phyloP scores from a whole-genome alignment of 257 asterid species.

The Solanum etuberosum region DNA sequence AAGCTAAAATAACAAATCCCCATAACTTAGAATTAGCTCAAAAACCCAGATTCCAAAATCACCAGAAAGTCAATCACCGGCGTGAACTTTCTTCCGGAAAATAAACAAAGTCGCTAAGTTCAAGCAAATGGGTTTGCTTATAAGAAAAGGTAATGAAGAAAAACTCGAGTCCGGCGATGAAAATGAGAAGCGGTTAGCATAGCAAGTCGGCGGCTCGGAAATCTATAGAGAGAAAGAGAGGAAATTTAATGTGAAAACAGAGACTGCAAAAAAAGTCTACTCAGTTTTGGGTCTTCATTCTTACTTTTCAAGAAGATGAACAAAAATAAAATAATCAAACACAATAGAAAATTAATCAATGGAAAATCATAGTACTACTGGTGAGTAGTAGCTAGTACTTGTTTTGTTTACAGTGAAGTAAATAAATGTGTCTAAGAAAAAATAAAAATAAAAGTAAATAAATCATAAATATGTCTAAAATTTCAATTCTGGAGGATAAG shows the following conservation, averaged over 20 bases:
- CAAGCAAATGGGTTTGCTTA: constrained; percentile 5
- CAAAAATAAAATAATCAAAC: neutral
- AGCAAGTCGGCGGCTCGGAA: constrained; percentile 7
- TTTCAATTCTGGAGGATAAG: neutral
- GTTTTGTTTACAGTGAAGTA: neutral
- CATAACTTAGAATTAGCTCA: neutral
- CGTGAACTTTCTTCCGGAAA: neutral
- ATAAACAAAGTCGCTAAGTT: neutral
- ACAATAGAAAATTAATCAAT: neutral
- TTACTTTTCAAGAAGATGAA: neutral
- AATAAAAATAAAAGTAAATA: too few relatives aligned
- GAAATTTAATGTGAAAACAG: constrained; percentile 5
- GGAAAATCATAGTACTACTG: neutral
- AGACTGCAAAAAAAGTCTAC: constrained; percentile 18
- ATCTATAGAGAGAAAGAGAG: constrained; percentile 7
- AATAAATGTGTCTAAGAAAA: neutral
- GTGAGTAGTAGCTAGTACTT: neutral
- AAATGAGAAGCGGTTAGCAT: neutral
- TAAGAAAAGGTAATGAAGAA: neutral
- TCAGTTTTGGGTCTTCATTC: constrained; percentile 15
- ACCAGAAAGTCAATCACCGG: constrained; percentile 1
- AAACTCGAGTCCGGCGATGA: neutral
- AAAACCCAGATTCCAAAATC: neutral
- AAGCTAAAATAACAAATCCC: neutral
- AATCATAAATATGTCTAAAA: neutral